These are phyloP conservation scores for Xylaria sp. DNA, from an alignment of 2,329 filamentous ascomycete species.

Conservation along the genomic window DNA sequence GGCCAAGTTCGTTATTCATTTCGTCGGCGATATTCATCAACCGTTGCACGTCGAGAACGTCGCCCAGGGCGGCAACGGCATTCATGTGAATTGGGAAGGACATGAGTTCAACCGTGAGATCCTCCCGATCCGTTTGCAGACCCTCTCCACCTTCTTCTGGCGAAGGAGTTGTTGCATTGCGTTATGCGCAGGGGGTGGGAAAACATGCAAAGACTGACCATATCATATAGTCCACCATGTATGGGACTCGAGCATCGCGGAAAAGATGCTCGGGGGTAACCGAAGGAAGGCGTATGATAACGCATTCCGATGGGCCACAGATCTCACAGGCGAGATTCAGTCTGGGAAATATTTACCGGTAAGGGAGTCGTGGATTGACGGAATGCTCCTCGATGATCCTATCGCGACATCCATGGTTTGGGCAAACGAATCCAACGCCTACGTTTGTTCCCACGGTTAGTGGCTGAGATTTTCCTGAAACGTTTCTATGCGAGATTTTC, in stretches of 20 bases:
- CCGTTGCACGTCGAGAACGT: slow-evolving; percentile 74
- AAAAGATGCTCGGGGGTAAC: slow-evolving; percentile 69
- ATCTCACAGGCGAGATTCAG: slow-evolving; percentile 64
- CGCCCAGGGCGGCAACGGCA: slow-evolving; percentile 73
- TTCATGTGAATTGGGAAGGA: slow-evolving; percentile 70
- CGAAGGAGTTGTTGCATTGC: not conserved
- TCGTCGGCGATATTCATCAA: slow-evolving; percentile 76
- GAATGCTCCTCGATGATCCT: slow-evolving; percentile 65
- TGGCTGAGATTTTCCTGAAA: slow-evolving; percentile 16
- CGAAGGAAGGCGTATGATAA: slow-evolving; percentile 60
- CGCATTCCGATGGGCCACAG: slow-evolving; percentile 66
- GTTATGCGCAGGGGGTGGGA: not conserved
- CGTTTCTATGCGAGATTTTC: slow-evolving; percentile 15
- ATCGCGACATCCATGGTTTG: slow-evolving; percentile 68
- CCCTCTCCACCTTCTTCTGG: not conserved
- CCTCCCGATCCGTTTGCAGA: not conserved
- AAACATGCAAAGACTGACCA: slow-evolving; percentile 26
- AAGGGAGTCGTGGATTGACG: slow-evolving; percentile 65
- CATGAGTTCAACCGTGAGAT: slow-evolving; percentile 61
- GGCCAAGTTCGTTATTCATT: slow-evolving; percentile 74
- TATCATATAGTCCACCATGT: slow-evolving; percentile 66
- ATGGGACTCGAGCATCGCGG: slow-evolving; percentile 77
- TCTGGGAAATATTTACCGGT: slow-evolving; percentile 63
- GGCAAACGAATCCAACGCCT: slow-evolving; percentile 71
- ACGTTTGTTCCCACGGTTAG: slow-evolving; percentile 70